Conservation (phyloP, 306 rosid genomes). For the Geum urbanum region DNA sequence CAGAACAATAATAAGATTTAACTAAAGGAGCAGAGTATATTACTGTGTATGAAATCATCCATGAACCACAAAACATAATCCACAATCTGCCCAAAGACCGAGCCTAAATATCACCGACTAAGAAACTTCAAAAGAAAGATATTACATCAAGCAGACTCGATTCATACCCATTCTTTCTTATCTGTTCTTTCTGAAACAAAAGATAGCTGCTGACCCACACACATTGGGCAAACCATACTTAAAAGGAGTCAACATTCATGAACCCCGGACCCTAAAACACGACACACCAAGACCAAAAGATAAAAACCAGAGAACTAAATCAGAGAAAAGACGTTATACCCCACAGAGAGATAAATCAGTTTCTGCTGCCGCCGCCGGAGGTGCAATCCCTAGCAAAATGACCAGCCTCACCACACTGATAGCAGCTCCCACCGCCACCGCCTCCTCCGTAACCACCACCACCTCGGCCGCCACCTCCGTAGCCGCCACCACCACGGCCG, state of each 20-base stretch:
- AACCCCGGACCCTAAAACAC: conserved; percentile 4
- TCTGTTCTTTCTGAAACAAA: neutral
- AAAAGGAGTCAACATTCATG: conserved; percentile 5
- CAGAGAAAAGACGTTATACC: neutral
- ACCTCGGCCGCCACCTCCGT: conserved; percentile 10
- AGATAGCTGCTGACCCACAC: conserved; percentile 3
- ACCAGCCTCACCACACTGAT: conserved; percentile 51
- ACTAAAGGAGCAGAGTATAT: conserved; percentile 20
- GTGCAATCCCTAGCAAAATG: conserved; percentile 63
- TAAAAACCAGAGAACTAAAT: neutral
- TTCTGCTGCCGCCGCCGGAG: neutral
- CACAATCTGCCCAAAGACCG: conserved; percentile 12
- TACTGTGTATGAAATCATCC: conserved; percentile 15
- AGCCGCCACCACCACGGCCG: conserved; percentile 31
- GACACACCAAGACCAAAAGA: neutral
- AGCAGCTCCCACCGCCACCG: conserved; percentile 51
- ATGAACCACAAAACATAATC: conserved; percentile 8
- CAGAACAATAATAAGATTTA: neutral
- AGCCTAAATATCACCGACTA: neutral
- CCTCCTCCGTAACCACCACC: conserved; percentile 27
- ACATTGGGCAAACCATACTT: neutral
- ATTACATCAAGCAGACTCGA: neutral
- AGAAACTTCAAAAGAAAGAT: neutral
- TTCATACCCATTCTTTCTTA: neutral
- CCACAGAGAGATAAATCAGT: neutral